Evolutionary conservation across 495 filamentous ascomycete genomes (phyloP).

Genomic region (Alectoria sarmentosa): DNA sequence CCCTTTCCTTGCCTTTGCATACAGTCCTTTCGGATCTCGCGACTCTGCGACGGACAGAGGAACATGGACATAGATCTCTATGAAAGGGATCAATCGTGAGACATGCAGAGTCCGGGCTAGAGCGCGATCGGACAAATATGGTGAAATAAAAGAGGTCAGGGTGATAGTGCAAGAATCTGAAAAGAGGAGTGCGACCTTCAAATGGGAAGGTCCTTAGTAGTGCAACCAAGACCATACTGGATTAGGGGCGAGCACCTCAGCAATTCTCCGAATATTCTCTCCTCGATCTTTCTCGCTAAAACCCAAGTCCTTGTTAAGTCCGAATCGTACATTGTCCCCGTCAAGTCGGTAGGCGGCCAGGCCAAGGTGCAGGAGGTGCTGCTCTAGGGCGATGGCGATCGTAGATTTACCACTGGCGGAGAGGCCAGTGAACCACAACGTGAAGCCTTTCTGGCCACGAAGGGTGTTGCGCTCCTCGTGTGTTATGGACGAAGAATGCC

Average conservation of each 20-base stretch:
- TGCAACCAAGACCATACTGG: not conserved
- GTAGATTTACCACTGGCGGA: conserved; percentile 95
- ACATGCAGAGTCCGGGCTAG: conserved; percentile 74
- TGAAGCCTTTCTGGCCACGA: conserved; percentile 82
- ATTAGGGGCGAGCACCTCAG: conserved; percentile 49
- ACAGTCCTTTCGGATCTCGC: conserved; percentile 93
- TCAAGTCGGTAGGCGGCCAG: conserved; percentile 87
- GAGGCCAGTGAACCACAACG: conserved; percentile 96
- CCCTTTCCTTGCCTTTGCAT: conserved; percentile 90
- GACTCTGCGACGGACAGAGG: conserved; percentile 85
- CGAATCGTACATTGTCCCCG: conserved; percentile 98
- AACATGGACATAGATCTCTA: conserved; percentile 89
- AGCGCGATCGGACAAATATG: conserved; percentile 78
- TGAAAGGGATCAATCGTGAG: conserved; percentile 64
- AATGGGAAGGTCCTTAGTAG: not conserved
- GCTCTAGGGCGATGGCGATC: conserved; percentile 90
- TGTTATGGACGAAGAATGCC: conserved; percentile 84
- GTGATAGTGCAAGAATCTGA: conserved; percentile 82
- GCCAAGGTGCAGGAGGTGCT: conserved; percentile 80
- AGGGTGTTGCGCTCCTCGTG: conserved; percentile 72
- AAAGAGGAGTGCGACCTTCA: conserved; percentile 86
- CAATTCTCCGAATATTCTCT: conserved; percentile 95
- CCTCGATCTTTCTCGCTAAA: conserved; percentile 89
- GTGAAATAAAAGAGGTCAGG: conserved; percentile 94
- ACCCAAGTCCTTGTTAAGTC: conserved; percentile 92